phyloP scores from a whole-genome alignment of 2,329 filamentous ascomycete species.

The Fusarium haematococcum region DNA sequence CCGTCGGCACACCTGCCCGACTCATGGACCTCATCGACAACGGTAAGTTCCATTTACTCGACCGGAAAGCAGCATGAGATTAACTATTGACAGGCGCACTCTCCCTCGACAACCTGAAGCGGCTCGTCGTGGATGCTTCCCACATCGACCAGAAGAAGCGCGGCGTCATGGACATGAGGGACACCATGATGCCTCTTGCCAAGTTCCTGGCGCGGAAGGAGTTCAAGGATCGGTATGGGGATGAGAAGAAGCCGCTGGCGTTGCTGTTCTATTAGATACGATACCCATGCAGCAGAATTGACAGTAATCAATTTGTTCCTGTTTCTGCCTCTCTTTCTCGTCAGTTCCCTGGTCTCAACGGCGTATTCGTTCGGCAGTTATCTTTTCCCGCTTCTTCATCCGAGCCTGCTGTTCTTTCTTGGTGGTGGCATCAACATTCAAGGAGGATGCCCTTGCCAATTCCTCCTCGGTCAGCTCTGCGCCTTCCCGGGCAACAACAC shows the following conservation, averaged over 20 bases:
- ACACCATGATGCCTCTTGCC: conserved; percentile 85
- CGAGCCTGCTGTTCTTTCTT: no score
- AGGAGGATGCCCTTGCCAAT: not conserved
- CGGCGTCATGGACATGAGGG: conserved; percentile 94
- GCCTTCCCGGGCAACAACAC: not conserved
- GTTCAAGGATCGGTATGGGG: conserved; percentile 76
- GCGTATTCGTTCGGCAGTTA: not conserved
- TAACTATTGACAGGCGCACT: conserved; percentile 66
- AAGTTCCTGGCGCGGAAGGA: conserved; percentile 77
- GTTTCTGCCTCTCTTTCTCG: not conserved
- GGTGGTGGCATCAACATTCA: not conserved
- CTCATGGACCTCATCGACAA: conserved; percentile 85
- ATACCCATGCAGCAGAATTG: conserved; percentile 33
- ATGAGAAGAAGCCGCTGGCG: conserved; percentile 67
- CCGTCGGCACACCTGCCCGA: conserved; percentile 88
- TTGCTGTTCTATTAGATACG: conserved; percentile 72
- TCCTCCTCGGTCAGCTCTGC: not conserved
- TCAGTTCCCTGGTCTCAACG: not conserved
- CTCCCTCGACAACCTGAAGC: conserved; percentile 76
- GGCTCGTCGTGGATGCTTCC: conserved; percentile 89
- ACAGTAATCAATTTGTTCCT: not conserved
- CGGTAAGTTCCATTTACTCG: conserved; percentile 62
- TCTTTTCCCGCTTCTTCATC: not conserved
- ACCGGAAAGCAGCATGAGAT: not conserved
- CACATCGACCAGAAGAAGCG: conserved; percentile 96